Conservation (phyloP, 768 basidiomycete genomes). For the Mycena galericulata region DNA sequence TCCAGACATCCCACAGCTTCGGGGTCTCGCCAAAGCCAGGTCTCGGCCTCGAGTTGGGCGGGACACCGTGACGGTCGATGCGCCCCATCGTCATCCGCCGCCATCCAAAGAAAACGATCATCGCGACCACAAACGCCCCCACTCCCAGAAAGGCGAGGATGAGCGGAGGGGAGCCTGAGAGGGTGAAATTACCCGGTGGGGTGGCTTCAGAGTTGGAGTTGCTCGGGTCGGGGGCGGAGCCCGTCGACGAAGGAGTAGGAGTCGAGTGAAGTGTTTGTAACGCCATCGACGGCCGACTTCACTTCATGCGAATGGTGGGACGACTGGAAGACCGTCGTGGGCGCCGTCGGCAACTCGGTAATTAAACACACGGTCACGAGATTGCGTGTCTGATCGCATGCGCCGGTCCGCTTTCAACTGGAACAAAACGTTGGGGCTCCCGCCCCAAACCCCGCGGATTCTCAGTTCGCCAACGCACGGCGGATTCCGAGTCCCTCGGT, state of each 20-base stretch:
- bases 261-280: constrained; percentile 13
- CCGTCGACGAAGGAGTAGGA: not conserved
- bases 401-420: no score
- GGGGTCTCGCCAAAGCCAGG: constrained; percentile 48
- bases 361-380: no score
- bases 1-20: constrained; percentile 60
- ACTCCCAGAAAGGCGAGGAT: constrained; percentile 72
- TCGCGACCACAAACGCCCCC: constrained; percentile 62
- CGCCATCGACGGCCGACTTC: constrained; percentile 52
- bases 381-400: no score
- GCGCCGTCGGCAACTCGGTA: no score
- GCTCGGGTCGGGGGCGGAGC: not conserved
- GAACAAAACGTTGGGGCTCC: no score
- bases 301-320: no score
- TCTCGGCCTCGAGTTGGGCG: not conserved
- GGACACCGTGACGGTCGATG: not conserved
- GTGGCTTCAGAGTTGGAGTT: not conserved
- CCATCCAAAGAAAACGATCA: constrained; percentile 64
- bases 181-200: constrained; percentile 36
- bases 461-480: no score
- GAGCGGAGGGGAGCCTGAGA: constrained; percentile 61
- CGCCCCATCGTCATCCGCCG: constrained; percentile 43
- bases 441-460: no score
- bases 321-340: no score
- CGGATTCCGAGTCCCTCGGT: no score